Evolutionary conservation across 768 basidiomycete genomes (phyloP), one percentile per base, ranked within the genome.

Genomic region (Trametopsis cervina): DNA sequence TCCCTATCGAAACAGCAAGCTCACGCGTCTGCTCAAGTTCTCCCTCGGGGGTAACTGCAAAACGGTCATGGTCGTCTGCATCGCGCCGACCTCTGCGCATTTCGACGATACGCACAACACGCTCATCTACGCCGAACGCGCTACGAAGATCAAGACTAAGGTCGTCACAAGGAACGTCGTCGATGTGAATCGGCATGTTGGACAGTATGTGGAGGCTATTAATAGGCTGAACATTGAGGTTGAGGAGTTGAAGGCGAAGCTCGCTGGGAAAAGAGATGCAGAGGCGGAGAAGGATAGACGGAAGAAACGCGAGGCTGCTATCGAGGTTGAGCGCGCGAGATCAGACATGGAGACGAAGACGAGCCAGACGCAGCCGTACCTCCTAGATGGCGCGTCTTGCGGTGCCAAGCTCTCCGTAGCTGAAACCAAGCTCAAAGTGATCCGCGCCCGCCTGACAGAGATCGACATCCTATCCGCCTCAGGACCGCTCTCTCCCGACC

Each of bases 71-170:
- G 91, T 97, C 54, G 95, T 98, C 52, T 98, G 96, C 63, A 75
- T 99, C 40, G 93, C 93, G 0, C 96, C 96, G 1, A 92, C 93
- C 4, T 93, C 92, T 29, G 78, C 78, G 29, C 93, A 99, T 68
- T 96, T 97, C 63, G 96, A 98, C 61, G 96, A 99, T 64, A 98
- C 96, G 25, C 92, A 96, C 63, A 99, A 99, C 63, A 98, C 96
- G 2, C 83, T 99, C 41, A 73, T 96, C 52, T 99, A 98, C 65
- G 96, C 96, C 20, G 94, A 99, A 58, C 86, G 94, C 40, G 95
- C 96, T 22, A 96, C 96, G 50, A 91, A 93, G 71, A 97, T 99
- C 68, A 94, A 94, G 72, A 98, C 95, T 15, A 95, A 91, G 64
- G 92, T 97, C 46, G 84, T 97, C 51, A 93, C 94, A 1, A 78